Percentiles rank a stretch among this genome's conserved stretches.
Evolutionary conservation across 1,284 basidiomycete genomes (phyloP).

Genomic region (Agaricales sp.): DNA sequence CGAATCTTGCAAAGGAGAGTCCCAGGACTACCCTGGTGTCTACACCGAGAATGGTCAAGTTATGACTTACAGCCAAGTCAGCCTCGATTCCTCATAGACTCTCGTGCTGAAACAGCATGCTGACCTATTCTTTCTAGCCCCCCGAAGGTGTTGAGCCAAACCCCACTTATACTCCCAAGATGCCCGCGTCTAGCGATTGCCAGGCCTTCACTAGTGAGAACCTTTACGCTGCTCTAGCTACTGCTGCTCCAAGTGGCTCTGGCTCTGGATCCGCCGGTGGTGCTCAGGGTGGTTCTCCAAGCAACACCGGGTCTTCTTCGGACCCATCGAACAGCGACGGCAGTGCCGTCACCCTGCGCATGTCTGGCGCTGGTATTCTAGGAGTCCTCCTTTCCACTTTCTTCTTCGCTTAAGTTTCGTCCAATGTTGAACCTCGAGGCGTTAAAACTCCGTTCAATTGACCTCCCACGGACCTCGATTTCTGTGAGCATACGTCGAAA

Average conservation of each 20-base stretch:
- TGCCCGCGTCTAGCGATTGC: neutral
- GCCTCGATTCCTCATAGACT: neutral
- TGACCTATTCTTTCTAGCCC: neutral
- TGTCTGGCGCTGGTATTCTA: neutral
- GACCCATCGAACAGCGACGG: neutral
- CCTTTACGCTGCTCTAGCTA: neutral
- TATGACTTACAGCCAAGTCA: neutral
- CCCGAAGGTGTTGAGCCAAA: constrained; percentile 2
- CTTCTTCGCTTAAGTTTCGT: neutral
- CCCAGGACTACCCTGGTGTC: constrained; percentile 35
- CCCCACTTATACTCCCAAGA: constrained; percentile 2
- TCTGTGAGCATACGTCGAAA: too few species aligned
- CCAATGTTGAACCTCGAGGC: too few species aligned
- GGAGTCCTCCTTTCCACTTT: neutral
- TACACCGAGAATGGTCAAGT: constrained; percentile 28
- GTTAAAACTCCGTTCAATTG: too few species aligned
- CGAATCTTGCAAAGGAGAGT: constrained; percentile 33
- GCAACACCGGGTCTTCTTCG: neutral
- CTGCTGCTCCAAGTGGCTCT: neutral
- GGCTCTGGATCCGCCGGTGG: neutral
- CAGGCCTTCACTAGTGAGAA: neutral
- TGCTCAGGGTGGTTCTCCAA: neutral
- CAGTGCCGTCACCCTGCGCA: neutral
- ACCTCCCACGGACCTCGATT: too few species aligned
- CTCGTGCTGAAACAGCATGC: neutral